Conservation (phyloP, 768 basidiomycete species). For the Naganishia onofrii region DNA sequence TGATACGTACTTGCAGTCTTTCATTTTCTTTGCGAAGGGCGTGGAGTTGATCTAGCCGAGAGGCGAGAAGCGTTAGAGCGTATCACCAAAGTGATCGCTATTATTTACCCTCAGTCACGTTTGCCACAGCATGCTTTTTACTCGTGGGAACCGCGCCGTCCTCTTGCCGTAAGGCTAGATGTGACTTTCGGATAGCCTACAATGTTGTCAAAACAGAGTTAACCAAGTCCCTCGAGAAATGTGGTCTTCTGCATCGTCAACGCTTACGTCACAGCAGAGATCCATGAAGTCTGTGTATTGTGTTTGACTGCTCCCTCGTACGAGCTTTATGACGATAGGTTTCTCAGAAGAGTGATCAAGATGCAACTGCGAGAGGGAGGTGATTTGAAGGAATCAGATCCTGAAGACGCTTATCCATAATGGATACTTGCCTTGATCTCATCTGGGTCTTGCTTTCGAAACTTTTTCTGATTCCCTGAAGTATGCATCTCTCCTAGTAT, state of each 20-base stretch:
- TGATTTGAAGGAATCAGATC: neutral
- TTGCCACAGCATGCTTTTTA: neutral
- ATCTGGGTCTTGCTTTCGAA: neutral
- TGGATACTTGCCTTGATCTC: neutral
- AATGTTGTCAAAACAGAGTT: neutral
- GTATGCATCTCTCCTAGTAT: slow-evolving; percentile 14
- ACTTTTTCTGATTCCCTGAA: neutral
- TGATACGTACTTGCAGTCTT: slow-evolving; percentile 7
- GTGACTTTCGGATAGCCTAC: neutral
- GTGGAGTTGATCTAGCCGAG: neutral
- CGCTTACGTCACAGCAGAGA: neutral
- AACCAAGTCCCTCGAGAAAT: neutral
- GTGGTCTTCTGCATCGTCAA: neutral
- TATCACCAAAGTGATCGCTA: too few relatives aligned
- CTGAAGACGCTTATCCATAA: too few relatives aligned
- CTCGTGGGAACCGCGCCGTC: neutral
- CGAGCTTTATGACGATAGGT: neutral
- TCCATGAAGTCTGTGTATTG: slow-evolving; percentile 6
- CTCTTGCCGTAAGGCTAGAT: neutral
- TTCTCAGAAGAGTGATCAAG: slow-evolving; percentile 3
- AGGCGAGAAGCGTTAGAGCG: neutral
- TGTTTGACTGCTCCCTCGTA: neutral
- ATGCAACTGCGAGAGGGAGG: slow-evolving; percentile 1
- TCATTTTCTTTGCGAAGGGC: slow-evolving; percentile 21
- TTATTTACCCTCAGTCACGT: neutral